Evolutionary conservation across 169 alveolate species (phyloP).

Genomic region (Eimeria zaria): DNA sequence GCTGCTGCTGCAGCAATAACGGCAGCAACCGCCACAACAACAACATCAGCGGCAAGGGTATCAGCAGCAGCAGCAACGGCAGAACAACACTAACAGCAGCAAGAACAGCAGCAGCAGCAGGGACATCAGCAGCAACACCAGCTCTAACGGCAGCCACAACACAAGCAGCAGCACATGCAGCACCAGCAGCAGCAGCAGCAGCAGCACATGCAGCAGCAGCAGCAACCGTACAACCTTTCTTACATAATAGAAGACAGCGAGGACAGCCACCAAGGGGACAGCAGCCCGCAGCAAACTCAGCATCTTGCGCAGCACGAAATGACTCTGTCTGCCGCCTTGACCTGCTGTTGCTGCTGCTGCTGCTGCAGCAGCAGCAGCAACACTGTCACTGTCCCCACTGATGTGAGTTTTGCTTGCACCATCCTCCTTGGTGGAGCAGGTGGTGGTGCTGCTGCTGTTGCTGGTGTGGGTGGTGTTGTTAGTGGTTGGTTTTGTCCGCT

Average conservation of each 20-base stretch:
- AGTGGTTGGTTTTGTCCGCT: background rate
- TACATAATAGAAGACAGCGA: background rate
- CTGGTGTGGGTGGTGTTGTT: background rate
- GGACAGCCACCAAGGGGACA: background rate
- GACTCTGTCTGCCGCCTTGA: background rate
- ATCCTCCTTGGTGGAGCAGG: background rate
- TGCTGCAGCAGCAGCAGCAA: background rate
- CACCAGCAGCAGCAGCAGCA: conserved; percentile 1
- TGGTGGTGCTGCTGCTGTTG: background rate
- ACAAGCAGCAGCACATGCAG: too few species aligned
- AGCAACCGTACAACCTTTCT: too few species aligned
- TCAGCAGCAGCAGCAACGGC: background rate
- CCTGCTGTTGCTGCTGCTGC: background rate
- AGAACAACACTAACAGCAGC: background rate
- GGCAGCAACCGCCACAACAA: too few species aligned
- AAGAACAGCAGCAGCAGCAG: background rate
- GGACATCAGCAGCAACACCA: too few species aligned
- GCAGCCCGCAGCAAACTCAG: conserved; percentile 9
- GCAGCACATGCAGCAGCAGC: too few species aligned
- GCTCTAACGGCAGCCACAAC: too few species aligned
- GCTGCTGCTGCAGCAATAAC: too few species aligned
- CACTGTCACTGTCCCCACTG: background rate
- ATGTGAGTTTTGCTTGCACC: background rate
- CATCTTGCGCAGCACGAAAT: background rate
- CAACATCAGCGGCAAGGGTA: background rate